Percentiles rank a stretch among this genome's conserved stretches.
Evolutionary conservation across 176 grass and related monocot species (phyloP).

Genomic region (Aegilops longissima): DNA sequence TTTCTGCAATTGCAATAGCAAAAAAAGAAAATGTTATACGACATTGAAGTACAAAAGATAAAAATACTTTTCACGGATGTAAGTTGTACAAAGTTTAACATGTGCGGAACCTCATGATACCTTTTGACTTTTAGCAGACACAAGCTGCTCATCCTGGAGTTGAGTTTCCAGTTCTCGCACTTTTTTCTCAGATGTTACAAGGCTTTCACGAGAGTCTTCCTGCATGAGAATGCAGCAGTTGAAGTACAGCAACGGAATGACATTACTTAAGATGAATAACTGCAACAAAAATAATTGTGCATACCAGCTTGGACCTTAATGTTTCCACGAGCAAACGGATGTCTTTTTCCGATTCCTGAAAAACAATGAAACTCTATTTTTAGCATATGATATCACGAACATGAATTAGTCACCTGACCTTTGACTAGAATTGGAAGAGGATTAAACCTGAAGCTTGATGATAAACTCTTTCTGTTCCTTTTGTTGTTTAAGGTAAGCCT

Average conservation of each 20-base stretch:
- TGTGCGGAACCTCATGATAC: constrained; percentile 37
- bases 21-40: neutral
- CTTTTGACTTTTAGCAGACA: constrained; percentile 60
- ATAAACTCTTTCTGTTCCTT: constrained; percentile 91
- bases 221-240: constrained; percentile 39
- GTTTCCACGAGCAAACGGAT: constrained; percentile 74
- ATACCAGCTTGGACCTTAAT: constrained; percentile 93
- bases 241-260: constrained; percentile 11
- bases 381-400: neutral
- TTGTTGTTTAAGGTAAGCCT: constrained; percentile 71
- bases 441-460: constrained; percentile 76
- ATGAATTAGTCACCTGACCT: neutral
- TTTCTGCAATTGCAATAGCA: constrained; percentile 59
- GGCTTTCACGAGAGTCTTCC: constrained; percentile 86
- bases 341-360: constrained; percentile 92
- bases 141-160: constrained; percentile 70
- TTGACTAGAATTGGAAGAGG: constrained; percentile 30
- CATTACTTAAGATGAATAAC: neutral
- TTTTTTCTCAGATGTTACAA: constrained; percentile 91
- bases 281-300: constrained; percentile 1
- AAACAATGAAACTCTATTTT: constrained; percentile 14
- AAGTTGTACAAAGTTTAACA: constrained; percentile 21
- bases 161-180: constrained; percentile 81
- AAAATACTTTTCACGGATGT: constrained; percentile 11
- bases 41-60: neutral